phyloP scores from a whole-genome alignment of 257 asterid species.

The Capsicum rhomboideum region DNA sequence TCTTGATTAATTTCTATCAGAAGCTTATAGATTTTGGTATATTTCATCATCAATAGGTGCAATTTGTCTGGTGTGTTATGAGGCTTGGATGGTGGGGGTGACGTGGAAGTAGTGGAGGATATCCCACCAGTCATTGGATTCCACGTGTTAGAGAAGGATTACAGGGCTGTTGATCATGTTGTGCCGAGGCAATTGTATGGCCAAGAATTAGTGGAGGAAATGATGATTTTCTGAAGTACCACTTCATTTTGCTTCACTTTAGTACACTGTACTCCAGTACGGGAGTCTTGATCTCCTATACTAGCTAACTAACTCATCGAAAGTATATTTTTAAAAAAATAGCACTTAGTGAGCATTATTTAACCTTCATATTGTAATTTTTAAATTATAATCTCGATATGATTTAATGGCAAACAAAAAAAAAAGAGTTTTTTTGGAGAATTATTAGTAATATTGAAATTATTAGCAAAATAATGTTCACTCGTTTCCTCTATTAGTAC shows the following conservation, averaged over 20 bases:
- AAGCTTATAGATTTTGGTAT: constrained; percentile 9
- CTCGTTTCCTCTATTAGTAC: no score
- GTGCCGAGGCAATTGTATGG: constrained; percentile 38
- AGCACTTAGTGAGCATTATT: no score
- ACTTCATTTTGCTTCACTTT: not conserved
- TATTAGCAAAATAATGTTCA: not conserved
- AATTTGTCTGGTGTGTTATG: constrained; percentile 6
- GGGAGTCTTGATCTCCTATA: not conserved
- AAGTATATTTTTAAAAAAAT: not conserved
- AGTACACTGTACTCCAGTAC: constrained; percentile 9
- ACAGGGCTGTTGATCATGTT: not conserved
- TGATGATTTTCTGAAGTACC: not conserved
- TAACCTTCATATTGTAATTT: no score
- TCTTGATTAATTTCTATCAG: constrained; percentile 1
- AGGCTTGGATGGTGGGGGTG: not conserved
- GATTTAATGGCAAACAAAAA: not conserved
- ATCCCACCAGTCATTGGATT: constrained; percentile 21
- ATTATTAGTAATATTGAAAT: no score
- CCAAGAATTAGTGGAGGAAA: constrained; percentile 16
- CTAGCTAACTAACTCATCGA: not conserved
- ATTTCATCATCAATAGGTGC: not conserved
- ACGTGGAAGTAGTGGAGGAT: constrained; percentile 19
- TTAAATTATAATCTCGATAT: not conserved
- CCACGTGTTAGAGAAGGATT: constrained; percentile 34
- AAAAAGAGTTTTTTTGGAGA: not conserved